Evolutionary conservation across 805 yeast genomes (phyloP), one percentile per base, ranked within the genome.

Genomic region (Candida jianshihensis): DNA sequence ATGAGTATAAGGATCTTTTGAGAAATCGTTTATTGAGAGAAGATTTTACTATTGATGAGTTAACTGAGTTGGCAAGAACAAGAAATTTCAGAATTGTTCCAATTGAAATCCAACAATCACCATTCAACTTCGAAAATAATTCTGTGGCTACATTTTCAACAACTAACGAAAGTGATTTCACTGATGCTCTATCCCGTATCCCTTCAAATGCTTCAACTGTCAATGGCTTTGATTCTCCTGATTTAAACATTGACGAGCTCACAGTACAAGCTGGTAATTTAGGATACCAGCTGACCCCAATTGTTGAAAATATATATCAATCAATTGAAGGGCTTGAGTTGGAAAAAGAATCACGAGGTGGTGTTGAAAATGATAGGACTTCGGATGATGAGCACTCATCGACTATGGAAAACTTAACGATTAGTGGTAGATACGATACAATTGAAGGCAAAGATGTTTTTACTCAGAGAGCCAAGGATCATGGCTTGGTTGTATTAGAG

Each of bases 1-100:
- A 66, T 0, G 76, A 71, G 37, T 71, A 67, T 43, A 56, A 53
- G 32, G 36, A 48, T 2, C 46, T 70, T 17, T 40, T 66, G 34
- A 57, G 53, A 29, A 55, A 48, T 14, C 54, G 50, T 32, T 43
- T 41, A 31, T 26, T 26, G 16, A 41, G 39, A 15, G 49, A 49
- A n/a, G 47, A 47, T 5, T 19, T 54, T 17, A 44, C 57, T 9
- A 53, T 54, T 32, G 63, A 54, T 2, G 59, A 55, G 13, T 35
- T 68, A 15, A 51, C 55, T 30, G 46, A 48, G 15, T 48, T 53
- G 31, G 72, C 72, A 3, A 47, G 49, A 14, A 53, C 49, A 10
- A 48, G 62, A 20, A 64, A 66, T 10, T 51, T 57, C 47, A 53
- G 47, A 17, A 39, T 70, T 26, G 56, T 64, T 13, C 58, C 68